phyloP scores from a whole-genome alignment of 148 eudicot genomes.

The Rhododendron ferrugineum region DNA sequence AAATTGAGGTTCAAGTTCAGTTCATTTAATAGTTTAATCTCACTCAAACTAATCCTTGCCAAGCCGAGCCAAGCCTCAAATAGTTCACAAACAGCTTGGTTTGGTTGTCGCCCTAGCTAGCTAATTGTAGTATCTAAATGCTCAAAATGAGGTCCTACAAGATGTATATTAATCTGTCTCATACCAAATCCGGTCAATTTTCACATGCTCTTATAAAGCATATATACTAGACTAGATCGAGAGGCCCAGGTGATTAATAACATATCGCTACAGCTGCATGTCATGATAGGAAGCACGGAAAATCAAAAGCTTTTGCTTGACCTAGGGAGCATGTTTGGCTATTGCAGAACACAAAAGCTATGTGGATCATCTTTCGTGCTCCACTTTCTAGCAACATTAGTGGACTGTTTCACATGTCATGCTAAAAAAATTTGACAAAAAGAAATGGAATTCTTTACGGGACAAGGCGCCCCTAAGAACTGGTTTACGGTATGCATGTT shows the following conservation, averaged over 20 bases:
- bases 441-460: not conserved
- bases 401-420: not conserved
- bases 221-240: too few species aligned
- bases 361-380: not conserved
- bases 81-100: too few species aligned
- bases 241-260: too few species aligned
- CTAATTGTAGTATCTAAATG: too few species aligned
- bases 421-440: not conserved
- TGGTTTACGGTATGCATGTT: not conserved
- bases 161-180: too few species aligned
- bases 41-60: too few species aligned
- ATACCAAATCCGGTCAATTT: not conserved
- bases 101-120: too few species aligned
- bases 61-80: too few species aligned
- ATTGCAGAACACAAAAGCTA: not conserved
- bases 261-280: not conserved
- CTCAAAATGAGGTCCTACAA: too few species aligned
- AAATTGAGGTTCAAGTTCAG: too few species aligned
- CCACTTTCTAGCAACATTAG: not conserved
- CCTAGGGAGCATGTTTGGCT: not conserved
- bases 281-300: not conserved
- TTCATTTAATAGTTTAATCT: too few species aligned
- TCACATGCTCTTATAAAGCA: not conserved
- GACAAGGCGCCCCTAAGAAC: not conserved
- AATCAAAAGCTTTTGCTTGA: not conserved